Evolutionary conservation across 2,329 filamentous ascomycete species (phyloP), one percentile per base, ranked within the genome.

Genomic region (Knoxdaviesia proteae): DNA sequence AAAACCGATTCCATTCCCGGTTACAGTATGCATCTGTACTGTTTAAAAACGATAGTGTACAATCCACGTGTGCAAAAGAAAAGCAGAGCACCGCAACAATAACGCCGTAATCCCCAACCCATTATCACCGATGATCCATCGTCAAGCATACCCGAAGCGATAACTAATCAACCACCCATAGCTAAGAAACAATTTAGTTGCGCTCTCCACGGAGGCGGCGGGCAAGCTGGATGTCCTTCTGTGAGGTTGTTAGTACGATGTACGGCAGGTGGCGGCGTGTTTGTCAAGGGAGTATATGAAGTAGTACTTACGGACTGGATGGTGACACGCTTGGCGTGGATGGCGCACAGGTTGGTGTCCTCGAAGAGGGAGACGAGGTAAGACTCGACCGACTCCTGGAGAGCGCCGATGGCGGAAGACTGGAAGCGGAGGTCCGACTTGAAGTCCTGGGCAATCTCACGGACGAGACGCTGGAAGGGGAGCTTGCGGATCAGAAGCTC

Each of bases 291-390:
- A 0, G 6, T 39, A 9, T 11, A 8, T 6, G 6, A 8, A 20
- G 31, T 29, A 5, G 5, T 29, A 38, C 42, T 37, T 45, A 47
- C 45, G 52, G 78, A 79, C 66, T 88, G 88, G 66, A 96, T 96
- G 58, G 88, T 96, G 59, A 96, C 90, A 69, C 90, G 86, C 78
- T 96, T 96, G 67, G 90, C 88, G 68, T 96, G 90, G 64, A 96
- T 94, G 58, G 90, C 88, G 68, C 88, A 96, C 42, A 94, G 69
- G 71, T 96, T 96, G 68, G 88, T 94, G 61, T 96, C 88, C 67
- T 96, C 87, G 56, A 96, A 96, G 51, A 96, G 80, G 38, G 87
- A 93, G 65, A 96, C 87, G 56, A 98, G 81, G 69, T 94, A 96
- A 3, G 90, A 93, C 72, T 98, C 90, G 51, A 94, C 87, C 44